Percentiles rank a stretch among this genome's conserved stretches.
These are phyloP conservation scores for Chiua sp. DNA, from an alignment of 1,284 basidiomycete genomes.

Conservation along the genomic window DNA sequence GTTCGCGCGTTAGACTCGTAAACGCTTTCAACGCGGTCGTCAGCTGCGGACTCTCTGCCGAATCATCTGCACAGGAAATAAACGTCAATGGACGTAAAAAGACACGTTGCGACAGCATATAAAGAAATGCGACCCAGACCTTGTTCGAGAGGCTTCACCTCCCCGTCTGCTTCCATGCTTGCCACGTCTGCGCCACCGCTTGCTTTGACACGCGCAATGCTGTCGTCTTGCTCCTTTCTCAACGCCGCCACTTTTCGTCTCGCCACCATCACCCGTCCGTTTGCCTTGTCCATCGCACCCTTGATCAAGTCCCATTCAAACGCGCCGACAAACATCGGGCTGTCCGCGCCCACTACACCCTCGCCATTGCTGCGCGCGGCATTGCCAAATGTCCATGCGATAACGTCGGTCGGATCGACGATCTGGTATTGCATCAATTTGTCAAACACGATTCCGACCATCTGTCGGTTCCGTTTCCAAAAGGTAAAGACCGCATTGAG, in stretches of 20 bases:
- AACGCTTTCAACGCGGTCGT: constrained; percentile 75
- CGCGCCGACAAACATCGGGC: constrained; percentile 53
- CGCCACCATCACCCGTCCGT: constrained; percentile 82
- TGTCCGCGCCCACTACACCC: constrained; percentile 31
- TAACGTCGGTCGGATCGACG: constrained; percentile 92
- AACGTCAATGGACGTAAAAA: neutral
- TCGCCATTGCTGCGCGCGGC: constrained; percentile 31
- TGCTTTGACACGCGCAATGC: constrained; percentile 74
- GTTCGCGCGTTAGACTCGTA: constrained; percentile 71
- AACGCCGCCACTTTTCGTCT: constrained; percentile 73
- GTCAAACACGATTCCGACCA: constrained; percentile 92
- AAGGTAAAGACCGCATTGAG: constrained; percentile 74
- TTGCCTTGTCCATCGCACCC: constrained; percentile 86
- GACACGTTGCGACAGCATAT: neutral
- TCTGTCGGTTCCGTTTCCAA: constrained; percentile 84
- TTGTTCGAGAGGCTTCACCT: constrained; percentile 52
- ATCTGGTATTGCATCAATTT: constrained; percentile 99
- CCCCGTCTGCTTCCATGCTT: constrained; percentile 74
- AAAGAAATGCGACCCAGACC: constrained; percentile 11
- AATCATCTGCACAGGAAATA: constrained; percentile 46
- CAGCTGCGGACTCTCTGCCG: constrained; percentile 68
- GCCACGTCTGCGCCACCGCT: constrained; percentile 48
- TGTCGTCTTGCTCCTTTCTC: constrained; percentile 88
- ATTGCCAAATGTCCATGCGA: constrained; percentile 82
- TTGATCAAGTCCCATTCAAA: constrained; percentile 86